These are phyloP conservation scores for Pisolithus orientalis DNA, from an alignment of 768 basidiomycete species.

Conservation along the genomic window DNA sequence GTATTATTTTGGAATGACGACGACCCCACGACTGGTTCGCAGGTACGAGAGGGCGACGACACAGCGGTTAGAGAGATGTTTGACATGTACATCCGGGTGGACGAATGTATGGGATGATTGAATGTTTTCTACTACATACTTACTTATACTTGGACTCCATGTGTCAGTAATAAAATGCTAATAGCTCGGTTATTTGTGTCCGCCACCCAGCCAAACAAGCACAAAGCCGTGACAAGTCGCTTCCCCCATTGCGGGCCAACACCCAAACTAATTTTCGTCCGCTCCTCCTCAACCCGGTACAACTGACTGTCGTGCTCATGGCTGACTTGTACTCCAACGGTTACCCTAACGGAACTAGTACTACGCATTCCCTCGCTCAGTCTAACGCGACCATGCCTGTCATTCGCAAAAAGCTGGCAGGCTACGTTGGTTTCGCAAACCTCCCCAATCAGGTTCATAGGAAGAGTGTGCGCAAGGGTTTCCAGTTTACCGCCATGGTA, in stretches of 20 bases:
- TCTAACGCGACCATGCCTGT: conserved; percentile 30
- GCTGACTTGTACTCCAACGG: conserved; percentile 70
- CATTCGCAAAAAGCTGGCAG: conserved; percentile 88
- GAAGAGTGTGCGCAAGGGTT: conserved; percentile 96
- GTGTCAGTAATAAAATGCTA: not conserved
- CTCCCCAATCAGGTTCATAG: conserved; percentile 99
- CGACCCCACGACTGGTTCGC: not conserved
- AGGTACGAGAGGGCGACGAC: conserved; percentile 1
- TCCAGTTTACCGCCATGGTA: conserved; percentile 99
- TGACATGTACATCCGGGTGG: conserved; percentile 34
- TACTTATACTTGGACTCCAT: not conserved
- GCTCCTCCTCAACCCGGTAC: conserved; percentile 16
- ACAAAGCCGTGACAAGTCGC: conserved; percentile 21
- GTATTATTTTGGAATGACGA: not conserved
- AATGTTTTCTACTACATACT: not conserved
- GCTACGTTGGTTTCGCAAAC: conserved; percentile 95
- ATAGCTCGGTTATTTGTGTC: not conserved
- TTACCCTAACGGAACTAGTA: conserved; percentile 55
- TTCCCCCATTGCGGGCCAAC: conserved; percentile 44
- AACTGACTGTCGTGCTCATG: conserved; percentile 38
- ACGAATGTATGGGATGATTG: conserved; percentile 17
- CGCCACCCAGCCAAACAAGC: conserved; percentile 35
- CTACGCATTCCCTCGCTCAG: conserved; percentile 52
- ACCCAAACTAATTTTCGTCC: conserved; percentile 41
- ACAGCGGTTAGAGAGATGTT: conserved; percentile 30